Percentiles rank a stretch among this genome's conserved stretches.
Evolutionary conservation across 176 grass and related monocot species (phyloP).

Genomic region (Carex cristatella): DNA sequence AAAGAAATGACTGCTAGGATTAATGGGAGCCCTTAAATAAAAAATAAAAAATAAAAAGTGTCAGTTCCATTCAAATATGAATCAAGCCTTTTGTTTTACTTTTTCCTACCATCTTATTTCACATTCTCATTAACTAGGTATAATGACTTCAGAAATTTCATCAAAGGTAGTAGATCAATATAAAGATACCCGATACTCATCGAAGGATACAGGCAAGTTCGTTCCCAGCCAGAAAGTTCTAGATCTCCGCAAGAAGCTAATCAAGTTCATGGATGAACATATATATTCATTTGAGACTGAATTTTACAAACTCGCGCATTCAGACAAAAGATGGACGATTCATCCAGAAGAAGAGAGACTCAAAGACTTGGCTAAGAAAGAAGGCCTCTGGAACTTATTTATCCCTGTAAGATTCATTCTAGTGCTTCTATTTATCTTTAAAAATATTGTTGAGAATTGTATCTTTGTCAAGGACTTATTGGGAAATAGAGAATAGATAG

Average conservation of each 20-base stretch:
- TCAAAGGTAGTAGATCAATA: slow-evolving; percentile 20
- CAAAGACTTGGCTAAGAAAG: slow-evolving; percentile 63
- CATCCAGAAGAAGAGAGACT: slow-evolving; percentile 69
- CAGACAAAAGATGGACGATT: slow-evolving; percentile 72
- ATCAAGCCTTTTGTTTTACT: neutral
- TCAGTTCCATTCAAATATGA: neutral
- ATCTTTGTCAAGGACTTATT: too few relatives aligned
- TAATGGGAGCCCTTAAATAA: too few relatives aligned
- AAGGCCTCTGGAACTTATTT: slow-evolving; percentile 90
- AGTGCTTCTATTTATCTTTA: neutral
- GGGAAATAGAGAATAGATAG: too few relatives aligned
- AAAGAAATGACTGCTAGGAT: too few relatives aligned
- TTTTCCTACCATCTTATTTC: neutral
- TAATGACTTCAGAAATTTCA: slow-evolving; percentile 25
- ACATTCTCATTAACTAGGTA: slow-evolving; percentile 28
- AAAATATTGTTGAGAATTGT: neutral
- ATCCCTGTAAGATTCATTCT: slow-evolving; percentile 57
- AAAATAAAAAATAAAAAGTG: too few relatives aligned
- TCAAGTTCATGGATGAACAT: slow-evolving; percentile 75
- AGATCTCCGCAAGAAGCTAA: slow-evolving; percentile 56
- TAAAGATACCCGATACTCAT: slow-evolving; percentile 15
- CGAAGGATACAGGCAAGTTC: slow-evolving; percentile 51
- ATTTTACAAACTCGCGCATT: slow-evolving; percentile 74
- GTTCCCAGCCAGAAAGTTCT: slow-evolving; percentile 70
- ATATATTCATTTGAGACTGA: slow-evolving; percentile 75